Evolutionary conservation across 129 eudicot species (phyloP), one percentile per base, ranked within the genome.

Genomic region (Helianthus tuberosus): DNA sequence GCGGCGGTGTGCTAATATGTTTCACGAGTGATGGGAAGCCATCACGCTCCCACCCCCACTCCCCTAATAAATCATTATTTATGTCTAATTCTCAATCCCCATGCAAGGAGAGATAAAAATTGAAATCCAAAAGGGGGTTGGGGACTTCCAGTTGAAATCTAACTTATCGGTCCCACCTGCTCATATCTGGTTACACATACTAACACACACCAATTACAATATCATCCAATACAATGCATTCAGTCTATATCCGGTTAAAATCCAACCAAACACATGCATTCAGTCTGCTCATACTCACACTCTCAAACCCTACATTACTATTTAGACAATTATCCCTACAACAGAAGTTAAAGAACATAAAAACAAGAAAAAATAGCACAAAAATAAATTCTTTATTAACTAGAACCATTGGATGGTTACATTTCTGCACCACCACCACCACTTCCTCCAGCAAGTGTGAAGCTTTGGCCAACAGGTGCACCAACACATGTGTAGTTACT

Each of bases 401-500:
- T 50, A 71, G 59, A 79, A 78, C 52, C 90, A 83, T 36, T 85
- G 17, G 79, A 27, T 48, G 80, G 46, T 68, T 81, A 55, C 64
- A 82, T 41, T 14, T 83, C 90, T 41, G 84, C 78, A 68, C 77
- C 85, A 66, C 68, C 82, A 36, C 70, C 84, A 32, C 36, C 36
- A 29, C 74, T 77, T 15, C 85, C 85, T 41, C 75, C 79, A 25
- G 69, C 76, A 55, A 59, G 69, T 11, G 80, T 35, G 62, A 78
- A 79, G 23, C 84, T 83, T 58, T 76, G 88, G 36, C 86, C 87
- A 17, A 93, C 92, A 15, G 95, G 96, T 11, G 96, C 98, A 14
- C 96, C 98, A 44, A 89, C 85, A 80, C 95, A 93, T 6, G 98
- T 89, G 82, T 93, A 93, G 66, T 81, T 85, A n/a, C 6, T 78